Base-by-base conservation (phyloP, 495 filamentous ascomycete genomes). In the Talaromyces trachyspermus region DNA sequence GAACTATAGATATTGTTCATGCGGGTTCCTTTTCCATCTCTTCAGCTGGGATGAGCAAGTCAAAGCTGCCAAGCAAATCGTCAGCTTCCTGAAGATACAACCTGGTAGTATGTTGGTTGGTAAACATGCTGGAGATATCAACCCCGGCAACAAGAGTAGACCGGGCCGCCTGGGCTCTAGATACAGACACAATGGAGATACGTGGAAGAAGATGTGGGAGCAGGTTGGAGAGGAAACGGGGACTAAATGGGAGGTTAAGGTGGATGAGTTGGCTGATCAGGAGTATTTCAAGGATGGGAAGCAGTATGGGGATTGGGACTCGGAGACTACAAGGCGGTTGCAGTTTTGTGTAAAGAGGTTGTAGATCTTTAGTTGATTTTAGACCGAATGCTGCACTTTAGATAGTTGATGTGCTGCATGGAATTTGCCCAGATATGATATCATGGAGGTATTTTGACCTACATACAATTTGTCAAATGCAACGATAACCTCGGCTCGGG, bases 11-110 rank as follows among this genome's bases (percentile, higher is more conserved):
- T 42, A 76, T 85, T 20, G 54, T 82, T 25, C 71, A 79, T 49
- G 65, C 72, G 0, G 62, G 63, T 1, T 70, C 69, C 0, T 78
- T 86, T 73, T 86, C 38, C 80, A 85, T 42, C 63, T 84, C 8
- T 86, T 81, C 46, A 52, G 48, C 14, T 78, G 64, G 54, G 66
- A 72, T 1, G 59, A 73, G 6, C 81, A 84, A 51, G 56, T 77
- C 7, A 30, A 52, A 0, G 54, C 75, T 7, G 71, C 68, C 2
- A 71, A 70, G 49, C 58, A 63, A 4, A 52, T 84, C 3, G 56
- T 74, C 0, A 51, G 46, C 19, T 58, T 85, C 6, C 57, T 81
- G 10, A 60, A 59, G 20, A 61, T 62, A 2, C 48, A 58, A 32
- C 57, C 60, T 6, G 75, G 73, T 1, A 68, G 65, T 7, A 52